These are phyloP conservation scores for Xerocomellus dryophilus DNA, from an alignment of 768 basidiomycete species.

Conservation along the genomic window DNA sequence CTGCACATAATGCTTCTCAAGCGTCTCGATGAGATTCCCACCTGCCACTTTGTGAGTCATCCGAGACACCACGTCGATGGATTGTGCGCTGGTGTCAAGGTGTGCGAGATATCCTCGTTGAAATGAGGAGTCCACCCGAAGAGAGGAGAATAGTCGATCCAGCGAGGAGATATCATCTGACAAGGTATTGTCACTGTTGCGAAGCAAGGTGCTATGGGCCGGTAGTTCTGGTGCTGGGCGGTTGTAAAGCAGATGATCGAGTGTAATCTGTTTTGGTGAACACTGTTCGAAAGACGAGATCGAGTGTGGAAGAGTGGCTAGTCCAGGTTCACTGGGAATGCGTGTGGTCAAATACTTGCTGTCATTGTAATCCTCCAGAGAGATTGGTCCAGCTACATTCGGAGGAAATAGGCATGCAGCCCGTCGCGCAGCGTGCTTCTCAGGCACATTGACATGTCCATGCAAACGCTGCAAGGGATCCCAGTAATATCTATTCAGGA, in stretches of 20 bases:
- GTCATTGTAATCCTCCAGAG: background rate
- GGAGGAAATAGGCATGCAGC: background rate
- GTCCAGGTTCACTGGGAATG: background rate
- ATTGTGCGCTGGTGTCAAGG: background rate
- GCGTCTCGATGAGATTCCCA: background rate
- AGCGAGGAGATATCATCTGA: background rate
- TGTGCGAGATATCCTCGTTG: background rate
- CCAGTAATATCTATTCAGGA: background rate
- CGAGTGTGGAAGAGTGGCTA: background rate
- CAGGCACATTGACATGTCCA: background rate
- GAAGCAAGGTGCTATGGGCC: background rate
- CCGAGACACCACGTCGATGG: background rate
- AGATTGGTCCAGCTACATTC: background rate
- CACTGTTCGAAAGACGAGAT: rapidly evolving
- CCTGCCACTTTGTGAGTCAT: background rate
- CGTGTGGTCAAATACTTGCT: too few relatives aligned
- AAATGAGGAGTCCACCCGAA: background rate
- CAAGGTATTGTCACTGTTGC: background rate
- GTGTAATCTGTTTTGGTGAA: background rate
- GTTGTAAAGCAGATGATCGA: background rate
- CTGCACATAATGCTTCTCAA: background rate
- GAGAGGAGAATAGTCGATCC: background rate
- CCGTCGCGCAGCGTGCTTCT: background rate
- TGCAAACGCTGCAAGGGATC: background rate
- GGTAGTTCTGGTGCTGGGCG: background rate